Conservation (phyloP, 495 filamentous ascomycete genomes). For the Chaetomidium leptoderma region DNA sequence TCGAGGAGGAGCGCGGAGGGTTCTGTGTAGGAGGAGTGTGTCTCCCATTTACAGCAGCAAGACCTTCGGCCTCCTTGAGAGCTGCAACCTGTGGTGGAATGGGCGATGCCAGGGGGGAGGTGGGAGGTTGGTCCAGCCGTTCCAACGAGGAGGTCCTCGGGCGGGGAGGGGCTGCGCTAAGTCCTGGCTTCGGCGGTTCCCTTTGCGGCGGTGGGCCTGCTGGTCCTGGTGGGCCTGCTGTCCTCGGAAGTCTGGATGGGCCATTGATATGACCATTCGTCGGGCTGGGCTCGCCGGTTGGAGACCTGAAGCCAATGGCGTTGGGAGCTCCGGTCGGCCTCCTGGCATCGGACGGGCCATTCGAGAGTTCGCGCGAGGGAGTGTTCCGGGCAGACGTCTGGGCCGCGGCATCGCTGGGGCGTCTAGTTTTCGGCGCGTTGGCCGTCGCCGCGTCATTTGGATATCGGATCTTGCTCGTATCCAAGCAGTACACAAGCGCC, state of each 20-base stretch:
- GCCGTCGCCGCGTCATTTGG: conserved; percentile 67
- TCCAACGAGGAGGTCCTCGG: conserved; percentile 41
- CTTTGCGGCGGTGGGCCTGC: conserved; percentile 82
- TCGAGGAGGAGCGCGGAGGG: conserved; percentile 23
- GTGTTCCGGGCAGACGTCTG: conserved; percentile 34
- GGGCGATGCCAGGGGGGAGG: conserved; percentile 52
- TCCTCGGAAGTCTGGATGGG: conserved; percentile 61
- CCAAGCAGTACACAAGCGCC: conserved; percentile 83
- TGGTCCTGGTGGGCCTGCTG: conserved; percentile 65
- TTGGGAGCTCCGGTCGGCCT: conserved; percentile 47
- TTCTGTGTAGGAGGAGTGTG: conserved; percentile 54
- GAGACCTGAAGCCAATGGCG: conserved; percentile 34
- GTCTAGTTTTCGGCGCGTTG: conserved; percentile 37
- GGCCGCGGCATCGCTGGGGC: conserved; percentile 40
- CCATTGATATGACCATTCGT: conserved; percentile 30
- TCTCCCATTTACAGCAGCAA: conserved; percentile 50
- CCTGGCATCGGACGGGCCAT: conserved; percentile 53
- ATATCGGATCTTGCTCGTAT: conserved; percentile 94
- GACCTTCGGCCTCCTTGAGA: conserved; percentile 43
- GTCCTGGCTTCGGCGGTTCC: conserved; percentile 69
- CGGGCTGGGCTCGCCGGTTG: conserved; percentile 34
- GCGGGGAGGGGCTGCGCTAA: conserved; percentile 29
- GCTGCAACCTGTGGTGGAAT: conserved; percentile 44
- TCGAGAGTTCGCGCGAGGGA: conserved; percentile 61
- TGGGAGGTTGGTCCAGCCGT: conserved; percentile 31